Conservation (phyloP, 2,329 filamentous ascomycete species). For the Neoscytalidium dimidiatum region DNA sequence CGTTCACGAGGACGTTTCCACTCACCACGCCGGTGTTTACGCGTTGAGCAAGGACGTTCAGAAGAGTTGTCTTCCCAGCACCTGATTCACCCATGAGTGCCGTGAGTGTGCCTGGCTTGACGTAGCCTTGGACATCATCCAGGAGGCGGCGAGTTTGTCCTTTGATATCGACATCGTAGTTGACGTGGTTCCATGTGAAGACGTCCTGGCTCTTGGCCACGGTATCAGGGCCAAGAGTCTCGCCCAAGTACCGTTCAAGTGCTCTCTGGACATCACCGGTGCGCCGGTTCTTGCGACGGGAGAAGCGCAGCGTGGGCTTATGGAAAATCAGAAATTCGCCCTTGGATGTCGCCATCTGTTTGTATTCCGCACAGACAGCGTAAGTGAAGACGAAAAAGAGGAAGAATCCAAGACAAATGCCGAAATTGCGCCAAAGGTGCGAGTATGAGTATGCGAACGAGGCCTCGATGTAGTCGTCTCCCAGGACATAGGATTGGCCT, state of each 20-base stretch:
- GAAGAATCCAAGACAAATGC: constrained; percentile 67
- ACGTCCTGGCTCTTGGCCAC: not conserved
- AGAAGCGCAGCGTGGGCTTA: constrained; percentile 24
- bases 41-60: constrained; percentile 39
- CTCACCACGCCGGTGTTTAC: constrained; percentile 76
- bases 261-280: not conserved
- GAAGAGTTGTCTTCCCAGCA: constrained; percentile 41
- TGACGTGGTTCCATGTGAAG: constrained; percentile 34
- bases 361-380: constrained; percentile 62
- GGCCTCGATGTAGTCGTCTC: constrained; percentile 38
- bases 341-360: constrained; percentile 47
- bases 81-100: constrained; percentile 43
- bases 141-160: constrained; percentile 54
- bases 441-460: constrained; percentile 42
- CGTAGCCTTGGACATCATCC: constrained; percentile 56
- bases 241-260: not conserved
- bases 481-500: constrained; percentile 40
- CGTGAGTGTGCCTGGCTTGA: constrained; percentile 58
- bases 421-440: constrained; percentile 58
- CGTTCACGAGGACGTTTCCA: constrained; percentile 82
- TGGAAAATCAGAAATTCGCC: constrained; percentile 70
- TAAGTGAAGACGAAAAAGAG: constrained; percentile 66
- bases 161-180: constrained; percentile 31
- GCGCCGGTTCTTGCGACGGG: not conserved
- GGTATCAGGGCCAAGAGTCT: not conserved